Evolutionary conservation across 352 stramenopile genomes (phyloP).

Genomic region (Globisporangium paddicum): DNA sequence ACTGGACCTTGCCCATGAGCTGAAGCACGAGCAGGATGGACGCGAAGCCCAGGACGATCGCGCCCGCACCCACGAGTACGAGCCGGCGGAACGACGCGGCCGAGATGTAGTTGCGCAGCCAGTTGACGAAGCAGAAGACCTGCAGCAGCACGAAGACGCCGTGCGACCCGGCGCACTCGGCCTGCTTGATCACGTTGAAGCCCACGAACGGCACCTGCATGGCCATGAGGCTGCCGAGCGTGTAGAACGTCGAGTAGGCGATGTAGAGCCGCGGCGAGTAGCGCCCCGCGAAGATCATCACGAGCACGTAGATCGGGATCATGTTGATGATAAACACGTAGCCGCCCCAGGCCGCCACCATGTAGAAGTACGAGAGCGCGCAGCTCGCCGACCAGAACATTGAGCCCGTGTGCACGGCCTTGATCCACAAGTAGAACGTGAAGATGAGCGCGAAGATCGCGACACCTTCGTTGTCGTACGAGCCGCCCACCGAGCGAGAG

Average conservation of each 20-base stretch:
- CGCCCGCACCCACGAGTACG: constrained; percentile 52
- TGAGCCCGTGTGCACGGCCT: constrained; percentile 88
- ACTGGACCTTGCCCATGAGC: constrained; percentile 83
- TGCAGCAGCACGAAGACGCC: constrained; percentile 95
- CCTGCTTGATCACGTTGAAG: constrained; percentile 93
- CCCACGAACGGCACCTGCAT: constrained; percentile 98
- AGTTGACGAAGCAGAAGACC: constrained; percentile 73
- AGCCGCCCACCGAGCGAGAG: constrained; percentile 94
- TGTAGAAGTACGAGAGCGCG: constrained; percentile 97
- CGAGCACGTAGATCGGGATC: constrained; percentile 94
- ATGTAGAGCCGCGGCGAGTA: constrained; percentile 95
- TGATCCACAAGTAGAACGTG: constrained; percentile 97
- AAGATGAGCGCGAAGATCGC: constrained; percentile 97
- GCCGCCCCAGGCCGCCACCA: constrained; percentile 95
- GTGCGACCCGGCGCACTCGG: constrained; percentile 75
- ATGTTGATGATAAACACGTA: constrained; percentile 99
- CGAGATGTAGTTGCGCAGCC: constrained; percentile 70
- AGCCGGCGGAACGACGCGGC: constrained; percentile 70
- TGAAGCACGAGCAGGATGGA: constrained; percentile 69
- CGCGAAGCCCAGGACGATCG: constrained; percentile 54
- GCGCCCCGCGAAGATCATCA: constrained; percentile 91
- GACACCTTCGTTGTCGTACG: constrained; percentile 98
- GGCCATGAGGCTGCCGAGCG: constrained; percentile 93
- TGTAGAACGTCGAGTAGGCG: constrained; percentile 97
- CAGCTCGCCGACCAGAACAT: constrained; percentile 82